Base-by-base conservation (phyloP, 257 asterid genomes). In the Handroanthus guayacan region DNA sequence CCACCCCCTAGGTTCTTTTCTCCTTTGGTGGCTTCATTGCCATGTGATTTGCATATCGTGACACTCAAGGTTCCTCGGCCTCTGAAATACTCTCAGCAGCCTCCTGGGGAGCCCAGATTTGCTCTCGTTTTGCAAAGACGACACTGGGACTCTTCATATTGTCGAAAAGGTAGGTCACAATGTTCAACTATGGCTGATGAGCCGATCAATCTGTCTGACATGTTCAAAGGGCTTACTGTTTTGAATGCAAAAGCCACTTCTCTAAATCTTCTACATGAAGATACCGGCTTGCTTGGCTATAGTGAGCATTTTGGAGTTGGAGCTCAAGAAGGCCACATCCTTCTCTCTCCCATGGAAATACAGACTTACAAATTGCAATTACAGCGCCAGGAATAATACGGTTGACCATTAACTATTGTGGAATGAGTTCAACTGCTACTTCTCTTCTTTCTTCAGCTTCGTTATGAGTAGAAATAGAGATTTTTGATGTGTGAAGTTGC, bases 1-100 rank as follows among this genome's bases (percentile, higher is more conserved):
- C 99, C 99, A 34, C 99, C 99, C 6, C 98, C 99, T 0, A 81
- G 98, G 64, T 87, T 92, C 39, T 95, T 91, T 83, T 88, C 99
- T 74, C 99, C 99, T 16, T 61, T 93, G 79, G 76, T 79, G 25
- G 86, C 91, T 76, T 77, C 92, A 20, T 83, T 95, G 77, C 99
- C 99, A 0, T 95, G 97, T 78, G 99, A 95, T 83, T 79, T 95
- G 83, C 99, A 95, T 81, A 67, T 95, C n/a, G 90, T 93, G 74
- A 85, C 84, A 86, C 88, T 95, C 52, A 93, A 90, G 91, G 97
- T 93, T 70, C 97, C 98, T 43, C 89, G 85, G 12, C 99, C 97
- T 57, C 72, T 60, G 62, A 95, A 83, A 74, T 91, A 88, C 80
- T 9, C 90, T 20, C 97, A 93, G 84, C 90, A 89, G 78, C 80